Evolutionary conservation across 2,329 filamentous ascomycete species (phyloP), one percentile per base, ranked within the genome.

Genomic region (Trichoderma asperellum): DNA sequence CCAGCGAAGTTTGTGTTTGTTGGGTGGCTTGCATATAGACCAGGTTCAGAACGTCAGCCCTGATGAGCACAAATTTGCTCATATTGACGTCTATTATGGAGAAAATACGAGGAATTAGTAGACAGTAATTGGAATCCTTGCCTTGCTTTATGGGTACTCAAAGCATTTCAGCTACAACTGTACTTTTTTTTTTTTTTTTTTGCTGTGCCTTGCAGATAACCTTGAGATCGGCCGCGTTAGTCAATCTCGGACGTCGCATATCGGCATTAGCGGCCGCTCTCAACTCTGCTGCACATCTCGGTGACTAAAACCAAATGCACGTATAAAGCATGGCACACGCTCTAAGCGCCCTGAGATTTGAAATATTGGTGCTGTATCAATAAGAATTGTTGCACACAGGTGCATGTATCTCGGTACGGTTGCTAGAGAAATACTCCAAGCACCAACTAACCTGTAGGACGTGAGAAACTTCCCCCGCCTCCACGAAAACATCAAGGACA

Each of bases 1-100:
- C n/a, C 35, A 12, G 18, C 12, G 24, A 21, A 21, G 34, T 43
- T 55, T 55, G 47, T 18, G 29, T 12, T 12, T 64, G 34, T 16
- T 56, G 53, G 43, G 61, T 64, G 61, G 61, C 61, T 64, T 64
- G 61, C 61, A 64, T 55, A 64, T 43, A 4, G 18, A 18, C 61
- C 49, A 43, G 61, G 61, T 32, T 52, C 4, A 34, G 18, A 21
- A 12, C 21, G 10, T 34, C 21, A 40, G 35, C 34, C 49, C 61
- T 24, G 49, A 21, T 21, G 1, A 43, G 3, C n/a, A 49, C 47
- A 49, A 5, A 12, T 5, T 49, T 49, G n/a, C 47, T 49, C 16
- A 24, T 8, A 21, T 10, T 49, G n/a, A 49, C n/a, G 47, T 49
- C 47, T 49, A 14, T 4, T 21, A 24, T 12, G n/a, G 21, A 12